These are phyloP conservation scores for Ilyonectria sp. DNA, from an alignment of 2,329 filamentous ascomycete species.

Conservation along the genomic window DNA sequence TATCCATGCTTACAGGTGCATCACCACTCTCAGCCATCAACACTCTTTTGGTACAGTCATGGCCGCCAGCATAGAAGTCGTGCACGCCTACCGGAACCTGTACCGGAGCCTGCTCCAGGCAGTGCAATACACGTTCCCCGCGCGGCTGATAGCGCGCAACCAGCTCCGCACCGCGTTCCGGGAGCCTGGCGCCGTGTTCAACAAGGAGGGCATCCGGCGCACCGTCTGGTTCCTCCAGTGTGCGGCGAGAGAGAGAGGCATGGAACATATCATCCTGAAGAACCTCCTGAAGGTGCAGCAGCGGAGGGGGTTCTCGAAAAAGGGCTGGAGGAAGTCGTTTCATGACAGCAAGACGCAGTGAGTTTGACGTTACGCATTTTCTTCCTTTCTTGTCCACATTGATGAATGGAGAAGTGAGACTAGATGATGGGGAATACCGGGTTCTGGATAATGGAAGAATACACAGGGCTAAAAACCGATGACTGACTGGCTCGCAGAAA, in stretches of 20 bases:
- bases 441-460: neutral
- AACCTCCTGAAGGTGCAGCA: constrained; percentile 68
- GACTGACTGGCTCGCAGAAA: constrained; percentile 34
- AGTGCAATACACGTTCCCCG: constrained; percentile 79
- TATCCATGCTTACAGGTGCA: constrained; percentile 1
- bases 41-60: constrained; percentile 30
- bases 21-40: neutral
- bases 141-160: constrained; percentile 74
- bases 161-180: constrained; percentile 74
- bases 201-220: constrained; percentile 69
- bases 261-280: constrained; percentile 82
- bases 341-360: constrained; percentile 44
- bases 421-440: neutral
- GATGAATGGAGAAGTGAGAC: neutral
- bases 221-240: constrained; percentile 80
- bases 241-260: constrained; percentile 73
- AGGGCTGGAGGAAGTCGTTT: constrained; percentile 40
- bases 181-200: constrained; percentile 59
- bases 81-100: constrained; percentile 79
- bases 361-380: constrained; percentile 31
- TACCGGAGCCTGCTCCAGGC: constrained; percentile 78
- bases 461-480: neutral
- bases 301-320: constrained; percentile 29
- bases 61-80: constrained; percentile 58
- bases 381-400: neutral